Base-by-base conservation (phyloP, 768 basidiomycete genomes). In the Mycena latifolia region DNA sequence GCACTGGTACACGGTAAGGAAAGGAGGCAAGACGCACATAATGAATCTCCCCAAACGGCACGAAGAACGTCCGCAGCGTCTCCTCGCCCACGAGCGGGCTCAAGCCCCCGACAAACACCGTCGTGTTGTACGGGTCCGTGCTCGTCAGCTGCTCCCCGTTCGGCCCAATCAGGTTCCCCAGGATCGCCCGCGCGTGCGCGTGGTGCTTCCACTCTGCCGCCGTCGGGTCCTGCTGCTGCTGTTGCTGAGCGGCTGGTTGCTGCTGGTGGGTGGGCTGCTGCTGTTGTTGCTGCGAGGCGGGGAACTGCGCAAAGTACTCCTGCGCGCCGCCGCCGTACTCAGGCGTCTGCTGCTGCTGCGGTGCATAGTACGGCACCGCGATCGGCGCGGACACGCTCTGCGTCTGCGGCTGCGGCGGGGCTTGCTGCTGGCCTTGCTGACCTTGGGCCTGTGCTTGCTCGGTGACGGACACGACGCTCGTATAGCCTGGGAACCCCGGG, bases 71-170 rank as follows among this genome's bases (percentile, higher is more conserved):
- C 76, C 94, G 84, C 73, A 98, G 78, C 3, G 94, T 96, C 51
- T 97, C 96, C 79, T 97, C 96, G 28, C 91, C 90, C 47, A 98
- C 96, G 64, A 95, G 78, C 20, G 93, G 93, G 12, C 92, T 93
- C 56, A 97, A 75, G 0, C 95, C 96, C 27, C 96, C 96, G 22
- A 98, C 96, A 68, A 98, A 98, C 7, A 95, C 95, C 2, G 96
- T 98, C 17, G 95, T 96, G 73, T 97, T 98, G 74, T 95, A 95
- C n/a, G 95, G 95, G 73, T 97, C 95, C 24, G 91, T 93, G 25
- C 92, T 93, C 29, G 92, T 93, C 67, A 95, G 81, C 76, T 93
- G 89, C 79, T 94, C 91, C 61, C 93, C 94, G 66, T 94, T 93
- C 0, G 92, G 93, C 24, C 94, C 93, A 45, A 95, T 93, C 22